These are phyloP conservation scores for Cryptococcus depauperatus DNA, from an alignment of 1,284 basidiomycete genomes.

Conservation along the genomic window DNA sequence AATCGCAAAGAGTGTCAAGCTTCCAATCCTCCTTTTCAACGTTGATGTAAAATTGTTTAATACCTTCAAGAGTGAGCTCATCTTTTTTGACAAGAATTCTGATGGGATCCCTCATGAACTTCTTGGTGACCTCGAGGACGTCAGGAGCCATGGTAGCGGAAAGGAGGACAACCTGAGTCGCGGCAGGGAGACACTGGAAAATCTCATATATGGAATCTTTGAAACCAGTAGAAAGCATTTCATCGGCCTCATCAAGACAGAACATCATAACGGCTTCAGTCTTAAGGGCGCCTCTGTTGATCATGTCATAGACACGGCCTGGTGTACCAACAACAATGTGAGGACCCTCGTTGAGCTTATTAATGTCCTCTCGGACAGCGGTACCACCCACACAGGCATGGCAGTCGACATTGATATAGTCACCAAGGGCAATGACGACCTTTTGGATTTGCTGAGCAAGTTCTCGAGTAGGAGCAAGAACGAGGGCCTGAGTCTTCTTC, in stretches of 20 bases:
- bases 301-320: slow-evolving; percentile 99
- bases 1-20: slow-evolving; percentile 94
- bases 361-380: slow-evolving; percentile 94
- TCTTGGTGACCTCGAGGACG: slow-evolving; percentile 98
- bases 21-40: slow-evolving; percentile 99
- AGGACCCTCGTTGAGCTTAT: slow-evolving; percentile 95
- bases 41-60: slow-evolving; percentile 99
- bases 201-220: slow-evolving; percentile 99
- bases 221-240: slow-evolving; percentile 96
- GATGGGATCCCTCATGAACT: slow-evolving; percentile 97
- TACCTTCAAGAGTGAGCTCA: slow-evolving; percentile 96
- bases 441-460: slow-evolving; percentile 96
- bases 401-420: slow-evolving; percentile 99
- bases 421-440: slow-evolving; percentile 93
- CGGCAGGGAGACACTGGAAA: slow-evolving; percentile 94
- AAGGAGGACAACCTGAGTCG: slow-evolving; percentile 93
- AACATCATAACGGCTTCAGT: slow-evolving; percentile 99
- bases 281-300: slow-evolving; percentile 81
- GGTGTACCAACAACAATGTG: slow-evolving; percentile 97
- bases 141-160: slow-evolving; percentile 95
- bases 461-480: slow-evolving; percentile 90
- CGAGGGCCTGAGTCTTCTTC: slow-evolving; percentile 91
- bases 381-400: slow-evolving; percentile 99
- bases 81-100: slow-evolving; percentile 99
- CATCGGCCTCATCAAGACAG: slow-evolving; percentile 95